phyloP scores from a whole-genome alignment of 139 green algal species.

The Astrephomene gubernaculifera region DNA sequence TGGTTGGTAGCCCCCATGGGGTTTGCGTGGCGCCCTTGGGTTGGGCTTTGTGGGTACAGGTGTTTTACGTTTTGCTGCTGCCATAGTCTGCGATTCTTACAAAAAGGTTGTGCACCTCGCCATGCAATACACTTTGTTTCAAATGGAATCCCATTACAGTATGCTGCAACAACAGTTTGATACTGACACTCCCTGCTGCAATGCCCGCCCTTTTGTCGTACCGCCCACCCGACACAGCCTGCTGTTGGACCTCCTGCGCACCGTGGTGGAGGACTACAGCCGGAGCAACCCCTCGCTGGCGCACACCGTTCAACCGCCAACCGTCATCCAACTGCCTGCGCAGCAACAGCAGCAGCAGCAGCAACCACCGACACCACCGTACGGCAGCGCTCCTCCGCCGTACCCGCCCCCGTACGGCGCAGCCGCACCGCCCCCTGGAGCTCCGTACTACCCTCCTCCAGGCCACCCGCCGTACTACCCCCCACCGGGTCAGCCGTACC shows the following conservation, averaged over 20 bases:
- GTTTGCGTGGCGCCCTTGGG: too few species aligned
- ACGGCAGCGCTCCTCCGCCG: not conserved
- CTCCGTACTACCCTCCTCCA: conserved; percentile 11
- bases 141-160: not conserved
- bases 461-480: conserved; percentile 27
- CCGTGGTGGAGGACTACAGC: conserved; percentile 37
- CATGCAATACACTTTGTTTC: too few species aligned
- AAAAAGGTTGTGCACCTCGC: too few species aligned
- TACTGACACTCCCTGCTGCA: not conserved
- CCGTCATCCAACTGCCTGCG: not conserved
- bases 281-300: conserved; percentile 27
- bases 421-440: not conserved
- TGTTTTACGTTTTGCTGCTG: too few species aligned
- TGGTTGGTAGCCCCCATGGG: not conserved
- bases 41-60: too few species aligned
- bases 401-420: conserved; percentile 20
- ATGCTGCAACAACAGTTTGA: not conserved
- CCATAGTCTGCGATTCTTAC: too few species aligned
- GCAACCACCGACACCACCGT: too few species aligned
- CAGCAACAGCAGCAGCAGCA: too few species aligned
- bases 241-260: conserved; percentile 44
- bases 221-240: conserved; percentile 22
- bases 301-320: conserved; percentile 14
- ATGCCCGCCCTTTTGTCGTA: not conserved
- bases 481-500: not conserved